Evolutionary conservation across 768 basidiomycete genomes (phyloP), one percentile per base, ranked within the genome.

Genomic region (Dacryopinax spathularia): DNA sequence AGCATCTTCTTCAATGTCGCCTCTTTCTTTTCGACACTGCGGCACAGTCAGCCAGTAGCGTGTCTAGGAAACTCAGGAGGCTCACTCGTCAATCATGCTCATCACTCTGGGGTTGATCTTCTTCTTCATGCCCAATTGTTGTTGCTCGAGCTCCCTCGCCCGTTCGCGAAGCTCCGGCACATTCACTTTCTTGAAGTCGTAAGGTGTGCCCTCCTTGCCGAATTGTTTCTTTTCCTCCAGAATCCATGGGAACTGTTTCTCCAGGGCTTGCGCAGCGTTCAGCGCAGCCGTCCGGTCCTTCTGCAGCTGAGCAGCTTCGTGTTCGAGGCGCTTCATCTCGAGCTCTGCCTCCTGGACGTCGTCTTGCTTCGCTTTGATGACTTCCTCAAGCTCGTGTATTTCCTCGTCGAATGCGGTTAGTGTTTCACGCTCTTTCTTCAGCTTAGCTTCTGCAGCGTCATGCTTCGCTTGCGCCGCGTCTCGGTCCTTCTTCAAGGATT

Each of bases 31-130:
- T 98, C 96, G 48, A 94, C 90, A 63, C 93, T 96, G 69, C 10
- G 1, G 1, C 16, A 6, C 6, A 12, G 33, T 60, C 27, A 66
- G 34, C 12, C 20, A 1, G 29, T n/a, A 27, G 3, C 27, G 10
- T 9, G 33, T 25, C 18, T 2, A 41, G 37, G 16, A 29, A 15
- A 16, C 9, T 60, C n/a, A n/a, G n/a, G 25, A 15, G 3, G 74
- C 85, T 65, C 66, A 96, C 92, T 82, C 87, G 68, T 96, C 95
- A 60, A 97, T 90, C 89, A 94, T 94, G 68, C 87, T 90, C 78
- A 96, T 84, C 48, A 92, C 93, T 73, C 95, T 96, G 2, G 87
- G 86, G 69, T 99, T 98, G 70, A 98, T 81, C 73, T 94, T 96
- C 77, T 92, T 91, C 77, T 92, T 94, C 85, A 91, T 86, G 22